Evolutionary conservation across 2,329 filamentous ascomycete species (phyloP).

Genomic region (Trichoderma sp.): DNA sequence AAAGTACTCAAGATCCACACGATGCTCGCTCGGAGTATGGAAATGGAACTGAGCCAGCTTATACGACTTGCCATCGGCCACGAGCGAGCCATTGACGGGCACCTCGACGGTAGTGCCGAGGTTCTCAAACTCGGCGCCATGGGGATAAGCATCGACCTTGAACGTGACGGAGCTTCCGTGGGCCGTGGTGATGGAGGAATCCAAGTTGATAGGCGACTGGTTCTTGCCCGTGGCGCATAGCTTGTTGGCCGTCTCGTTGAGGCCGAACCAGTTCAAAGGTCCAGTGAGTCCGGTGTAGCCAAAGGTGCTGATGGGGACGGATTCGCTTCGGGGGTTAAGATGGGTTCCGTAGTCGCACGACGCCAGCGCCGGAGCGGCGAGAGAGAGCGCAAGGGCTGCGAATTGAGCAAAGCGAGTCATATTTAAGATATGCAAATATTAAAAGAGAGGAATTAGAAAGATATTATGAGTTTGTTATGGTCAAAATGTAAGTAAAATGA

Average conservation of each 20-base stretch:
- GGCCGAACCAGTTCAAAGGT: constrained; percentile 52
- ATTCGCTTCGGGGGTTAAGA: constrained; percentile 33
- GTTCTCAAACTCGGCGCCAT: constrained; percentile 48
- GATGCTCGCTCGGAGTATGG: constrained; percentile 60
- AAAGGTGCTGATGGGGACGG: constrained; percentile 37
- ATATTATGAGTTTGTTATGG: neutral
- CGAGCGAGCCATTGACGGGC: constrained; percentile 46
- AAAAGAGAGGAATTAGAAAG: neutral
- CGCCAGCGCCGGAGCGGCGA: constrained; percentile 26
- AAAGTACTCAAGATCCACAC: constrained; percentile 39
- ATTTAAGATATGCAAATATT: neutral
- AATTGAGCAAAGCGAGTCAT: constrained; percentile 1
- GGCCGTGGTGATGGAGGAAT: constrained; percentile 28
- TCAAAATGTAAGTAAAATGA: neutral
- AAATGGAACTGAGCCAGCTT: constrained; percentile 57
- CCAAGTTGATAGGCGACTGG: constrained; percentile 58
- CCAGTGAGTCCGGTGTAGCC: constrained; percentile 42
- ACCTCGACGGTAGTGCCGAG: constrained; percentile 53
- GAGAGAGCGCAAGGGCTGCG: neutral
- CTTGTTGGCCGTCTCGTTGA: constrained; percentile 41
- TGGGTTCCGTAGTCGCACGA: constrained; percentile 42
- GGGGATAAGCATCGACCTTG: constrained; percentile 36
- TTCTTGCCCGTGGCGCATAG: constrained; percentile 47
- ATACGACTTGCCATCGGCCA: constrained; percentile 40
- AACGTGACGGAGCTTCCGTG: constrained; percentile 34